phyloP scores from a whole-genome alignment of 2,329 filamentous ascomycete species.

The Hypoxylon sp. region DNA sequence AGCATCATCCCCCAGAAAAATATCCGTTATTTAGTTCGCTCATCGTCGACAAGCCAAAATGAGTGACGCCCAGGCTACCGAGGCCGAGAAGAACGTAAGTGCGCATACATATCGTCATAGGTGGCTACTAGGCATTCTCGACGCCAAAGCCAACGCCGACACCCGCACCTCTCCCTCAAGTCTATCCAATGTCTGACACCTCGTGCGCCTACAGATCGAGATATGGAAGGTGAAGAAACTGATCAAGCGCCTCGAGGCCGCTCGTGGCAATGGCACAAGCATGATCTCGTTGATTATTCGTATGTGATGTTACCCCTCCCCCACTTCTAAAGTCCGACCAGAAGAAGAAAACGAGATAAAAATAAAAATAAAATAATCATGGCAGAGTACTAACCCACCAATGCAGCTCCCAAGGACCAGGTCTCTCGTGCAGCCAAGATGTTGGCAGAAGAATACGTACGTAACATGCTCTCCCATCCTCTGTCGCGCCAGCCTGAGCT shows the following conservation, averaged over 20 bases:
- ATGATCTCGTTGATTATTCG: constrained; percentile 99
- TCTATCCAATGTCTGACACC: constrained; percentile 32
- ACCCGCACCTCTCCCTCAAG: constrained; percentile 11
- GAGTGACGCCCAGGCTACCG: constrained; percentile 86
- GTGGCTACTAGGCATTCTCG: not conserved
- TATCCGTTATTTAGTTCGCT: constrained; percentile 37
- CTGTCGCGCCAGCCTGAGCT: not conserved
- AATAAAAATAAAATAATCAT: too few species aligned
- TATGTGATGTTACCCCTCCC: constrained; percentile 57
- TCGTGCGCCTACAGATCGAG: constrained; percentile 62
- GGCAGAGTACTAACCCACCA: constrained; percentile 34
- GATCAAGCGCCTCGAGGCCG: constrained; percentile 97
- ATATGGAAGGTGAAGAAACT: constrained; percentile 99
- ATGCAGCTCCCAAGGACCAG: constrained; percentile 92
- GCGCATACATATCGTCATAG: constrained; percentile 13
- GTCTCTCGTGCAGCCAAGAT: constrained; percentile 96
- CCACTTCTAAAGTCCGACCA: constrained; percentile 28
- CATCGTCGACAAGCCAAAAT: constrained; percentile 64
- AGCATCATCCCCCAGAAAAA: constrained; percentile 24
- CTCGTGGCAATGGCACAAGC: constrained; percentile 96
- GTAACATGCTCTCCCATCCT: constrained; percentile 46
- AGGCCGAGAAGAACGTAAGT: constrained; percentile 94
- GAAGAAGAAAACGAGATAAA: constrained; percentile 17
- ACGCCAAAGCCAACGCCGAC: not conserved
- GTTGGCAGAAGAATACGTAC: constrained; percentile 99